A percentile compares a stretch with the other conserved stretches of the same genome.
Evolutionary conservation across 768 basidiomycete genomes (phyloP).

Genomic region (Crucibulum laeve): DNA sequence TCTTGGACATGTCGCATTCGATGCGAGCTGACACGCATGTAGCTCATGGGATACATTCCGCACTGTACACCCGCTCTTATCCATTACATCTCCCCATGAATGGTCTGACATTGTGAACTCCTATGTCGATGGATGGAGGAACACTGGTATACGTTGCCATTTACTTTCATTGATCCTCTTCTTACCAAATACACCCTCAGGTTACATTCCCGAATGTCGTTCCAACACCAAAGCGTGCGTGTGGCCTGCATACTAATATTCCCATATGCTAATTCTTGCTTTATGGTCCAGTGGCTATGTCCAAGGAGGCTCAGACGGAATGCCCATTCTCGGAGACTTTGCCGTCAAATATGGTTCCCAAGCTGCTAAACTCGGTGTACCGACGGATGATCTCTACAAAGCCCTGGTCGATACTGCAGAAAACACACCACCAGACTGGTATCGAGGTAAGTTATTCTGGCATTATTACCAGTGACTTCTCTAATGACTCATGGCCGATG

Average conservation of each 20-base stretch:
- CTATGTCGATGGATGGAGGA: constrained; percentile 47
- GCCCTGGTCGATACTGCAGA: constrained; percentile 48
- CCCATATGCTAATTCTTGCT: not conserved
- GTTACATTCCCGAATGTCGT: constrained; percentile 47
- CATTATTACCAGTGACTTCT: not conserved
- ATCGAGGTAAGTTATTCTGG: constrained; percentile 23
- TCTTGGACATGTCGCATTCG: not conserved
- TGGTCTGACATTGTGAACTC: constrained; percentile 45
- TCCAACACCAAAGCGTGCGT: constrained; percentile 44
- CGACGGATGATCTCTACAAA: constrained; percentile 42
- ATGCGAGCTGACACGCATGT: constrained; percentile 3
- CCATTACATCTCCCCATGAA: constrained; percentile 37
- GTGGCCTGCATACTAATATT: not conserved
- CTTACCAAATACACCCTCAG: constrained; percentile 15
- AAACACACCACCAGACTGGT: constrained; percentile 52
- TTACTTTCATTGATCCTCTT: not conserved
- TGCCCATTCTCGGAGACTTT: constrained; percentile 50
- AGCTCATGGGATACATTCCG: constrained; percentile 55
- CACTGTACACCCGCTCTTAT: constrained; percentile 46
- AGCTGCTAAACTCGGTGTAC: constrained; percentile 34
- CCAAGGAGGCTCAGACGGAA: constrained; percentile 46
- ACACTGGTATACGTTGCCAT: constrained; percentile 26
- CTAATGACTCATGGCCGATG: not conserved
- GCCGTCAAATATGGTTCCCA: constrained; percentile 38
- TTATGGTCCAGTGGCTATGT: constrained; percentile 36